Evolutionary conservation across 1,284 basidiomycete species (phyloP), one percentile per base, ranked within the genome.

Genomic region (Thecaphora thlaspeos): DNA sequence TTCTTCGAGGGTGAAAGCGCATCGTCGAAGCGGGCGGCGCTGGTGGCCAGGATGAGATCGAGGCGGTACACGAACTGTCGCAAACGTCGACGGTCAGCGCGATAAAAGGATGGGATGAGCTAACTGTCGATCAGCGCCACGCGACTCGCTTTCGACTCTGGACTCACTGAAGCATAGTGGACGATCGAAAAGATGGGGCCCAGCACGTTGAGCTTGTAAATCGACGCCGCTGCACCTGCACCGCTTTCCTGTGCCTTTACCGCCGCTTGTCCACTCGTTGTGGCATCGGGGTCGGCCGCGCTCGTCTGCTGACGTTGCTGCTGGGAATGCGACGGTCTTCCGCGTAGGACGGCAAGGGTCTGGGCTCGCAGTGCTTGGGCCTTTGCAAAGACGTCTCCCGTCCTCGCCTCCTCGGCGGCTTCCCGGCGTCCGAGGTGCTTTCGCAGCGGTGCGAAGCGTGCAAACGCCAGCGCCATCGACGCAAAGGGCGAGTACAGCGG

Each of bases 391-490:
- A 46, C 44, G 48, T 65, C 57, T 19, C 36, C 39, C 18, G 23
- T n/a, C 28, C 54, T 30, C 2, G 49, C 55, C 22, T 39, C 23
- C 3, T 19, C 14, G 0, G 45, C 48, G 1, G 51, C 62, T 1
- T 12, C 1, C 0, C 49, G 42, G 23, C 55, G 54, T 8, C 58
- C 45, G 30, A 57, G 55, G 17, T 49, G 57, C 46, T 59, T 61
- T 21, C 62, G 48, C 32, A 65, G 22, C 21, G 55, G 58, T 8
- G 48, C 48, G 23, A 58, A 34, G 5, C 62, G 51, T 15, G 61
- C n/a, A 23, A 65, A 65, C 5, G 62, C 49, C 10, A 65, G 28
- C 7, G 60, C 18, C 18, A 61, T 43, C 17, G 22, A 11, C 3
- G 54, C 58, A 19, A 57, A 46, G 2, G 62, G 48, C 7, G 62